A percentile compares a stretch with the other conserved stretches of the same genome.
These are phyloP conservation scores for Umbilicaria muhlenbergii DNA, from an alignment of 495 filamentous ascomycete species.

Conservation along the genomic window DNA sequence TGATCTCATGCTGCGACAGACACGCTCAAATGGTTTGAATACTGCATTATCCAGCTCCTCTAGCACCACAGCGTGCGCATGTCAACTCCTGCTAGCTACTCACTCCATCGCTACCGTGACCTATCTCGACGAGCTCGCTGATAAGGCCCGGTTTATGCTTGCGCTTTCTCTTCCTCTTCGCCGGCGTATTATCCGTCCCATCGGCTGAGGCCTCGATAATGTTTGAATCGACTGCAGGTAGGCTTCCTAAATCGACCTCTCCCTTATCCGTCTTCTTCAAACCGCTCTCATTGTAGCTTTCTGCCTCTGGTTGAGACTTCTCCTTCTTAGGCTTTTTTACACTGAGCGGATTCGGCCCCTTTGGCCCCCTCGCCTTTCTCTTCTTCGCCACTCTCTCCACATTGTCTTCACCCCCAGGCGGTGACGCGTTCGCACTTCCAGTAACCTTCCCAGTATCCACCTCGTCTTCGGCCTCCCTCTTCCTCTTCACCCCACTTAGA, in stretches of 20 bases:
- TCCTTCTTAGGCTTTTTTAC: constrained; percentile 68
- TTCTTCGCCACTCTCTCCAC: constrained; percentile 24
- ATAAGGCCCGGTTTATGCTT: constrained; percentile 21
- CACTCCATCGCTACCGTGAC: constrained; percentile 7
- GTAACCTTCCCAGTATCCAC: constrained; percentile 8
- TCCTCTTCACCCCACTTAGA: constrained; percentile 24
- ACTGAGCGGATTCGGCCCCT: constrained; percentile 79
- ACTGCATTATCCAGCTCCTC: not conserved
- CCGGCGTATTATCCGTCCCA: constrained; percentile 12
- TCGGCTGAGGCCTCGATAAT: constrained; percentile 10
- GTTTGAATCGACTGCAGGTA: not conserved
- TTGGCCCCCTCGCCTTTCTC: constrained; percentile 55
- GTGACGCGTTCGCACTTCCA: constrained; percentile 5
- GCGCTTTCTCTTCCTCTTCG: constrained; percentile 32
- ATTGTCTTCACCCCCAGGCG: constrained; percentile 13
- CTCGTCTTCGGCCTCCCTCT: constrained; percentile 35
- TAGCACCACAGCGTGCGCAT: not conserved
- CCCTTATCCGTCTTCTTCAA: constrained; percentile 1
- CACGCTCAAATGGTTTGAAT: too few species aligned
- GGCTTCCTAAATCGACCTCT: constrained; percentile 12
- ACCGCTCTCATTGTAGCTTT: constrained; percentile 5
- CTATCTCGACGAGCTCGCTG: not conserved
- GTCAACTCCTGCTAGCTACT: constrained; percentile 4
- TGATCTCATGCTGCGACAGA: too few species aligned
- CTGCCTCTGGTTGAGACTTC: constrained; percentile 6